Evolutionary conservation across 805 yeast species (phyloP).

Genomic region (Candida caryicola): DNA sequence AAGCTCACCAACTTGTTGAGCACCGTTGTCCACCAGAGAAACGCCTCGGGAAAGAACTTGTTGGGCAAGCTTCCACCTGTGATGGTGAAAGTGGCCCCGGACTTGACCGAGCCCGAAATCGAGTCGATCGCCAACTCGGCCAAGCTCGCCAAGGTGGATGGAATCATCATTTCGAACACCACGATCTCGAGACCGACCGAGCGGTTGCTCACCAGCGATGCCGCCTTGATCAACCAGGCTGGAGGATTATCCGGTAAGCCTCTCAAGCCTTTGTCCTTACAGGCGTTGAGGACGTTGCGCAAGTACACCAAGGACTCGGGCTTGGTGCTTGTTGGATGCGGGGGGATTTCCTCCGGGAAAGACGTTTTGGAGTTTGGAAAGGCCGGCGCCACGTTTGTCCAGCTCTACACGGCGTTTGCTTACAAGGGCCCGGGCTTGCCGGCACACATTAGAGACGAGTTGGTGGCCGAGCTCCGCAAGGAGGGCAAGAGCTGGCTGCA

Average conservation of each 20-base stretch:
- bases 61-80: conserved; percentile 66
- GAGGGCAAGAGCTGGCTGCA: conserved; percentile 85
- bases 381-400: conserved; percentile 91
- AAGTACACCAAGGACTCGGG: conserved; percentile 72
- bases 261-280: conserved; percentile 71
- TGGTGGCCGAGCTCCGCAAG: conserved; percentile 49
- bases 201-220: conserved; percentile 47
- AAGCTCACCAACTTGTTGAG: conserved; percentile 67
- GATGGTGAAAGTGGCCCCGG: conserved; percentile 92
- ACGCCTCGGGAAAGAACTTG: conserved; percentile 41
- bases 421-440: conserved; percentile 89
- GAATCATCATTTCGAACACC: conserved; percentile 89
- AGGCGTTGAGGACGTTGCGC: conserved; percentile 68
- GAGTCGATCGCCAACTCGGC: conserved; percentile 81
- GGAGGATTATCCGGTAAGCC: conserved; percentile 97
- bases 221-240: conserved; percentile 47
- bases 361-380: conserved; percentile 90
- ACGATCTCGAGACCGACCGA: conserved; percentile 77
- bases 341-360: conserved; percentile 83
- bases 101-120: conserved; percentile 76
- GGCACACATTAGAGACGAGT: conserved; percentile 41
- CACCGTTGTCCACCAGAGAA: conserved; percentile 67
- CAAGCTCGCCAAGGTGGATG: conserved; percentile 75
- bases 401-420: conserved; percentile 86
- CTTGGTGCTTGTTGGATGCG: conserved; percentile 85